Percentiles rank a stretch among this genome's conserved stretches.
These are phyloP conservation scores for Globisporangium carolinianum DNA, from an alignment of 352 stramenopile genomes.

Conservation along the genomic window DNA sequence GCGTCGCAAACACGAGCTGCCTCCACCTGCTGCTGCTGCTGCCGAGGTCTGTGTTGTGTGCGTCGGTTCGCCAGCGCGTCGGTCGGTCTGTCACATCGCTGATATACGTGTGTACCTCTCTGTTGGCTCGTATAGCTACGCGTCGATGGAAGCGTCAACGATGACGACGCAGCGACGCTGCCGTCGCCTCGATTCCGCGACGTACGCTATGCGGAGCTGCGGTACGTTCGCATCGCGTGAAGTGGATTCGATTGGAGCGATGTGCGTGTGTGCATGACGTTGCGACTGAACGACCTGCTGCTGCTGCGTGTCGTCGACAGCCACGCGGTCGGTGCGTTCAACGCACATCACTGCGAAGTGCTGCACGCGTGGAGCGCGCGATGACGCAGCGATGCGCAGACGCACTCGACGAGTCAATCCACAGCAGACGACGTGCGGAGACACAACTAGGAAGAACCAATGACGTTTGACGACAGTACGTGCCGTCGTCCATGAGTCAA, in stretches of 20 bases:
- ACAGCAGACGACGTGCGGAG: background rate
- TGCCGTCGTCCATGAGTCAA: background rate
- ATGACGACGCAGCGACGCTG: background rate
- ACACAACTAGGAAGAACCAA: background rate
- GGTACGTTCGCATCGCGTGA: conserved; percentile 2
- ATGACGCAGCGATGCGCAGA: background rate
- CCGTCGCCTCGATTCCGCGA: conserved; percentile 1
- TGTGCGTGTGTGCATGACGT: background rate
- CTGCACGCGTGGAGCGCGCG: conserved; percentile 31
- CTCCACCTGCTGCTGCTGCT: background rate
- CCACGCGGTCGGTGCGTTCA: conserved; percentile 41
- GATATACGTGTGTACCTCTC: background rate
- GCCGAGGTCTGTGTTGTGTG: too few species aligned
- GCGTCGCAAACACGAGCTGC: background rate
- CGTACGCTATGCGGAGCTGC: conserved; percentile 5
- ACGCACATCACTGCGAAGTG: conserved; percentile 33
- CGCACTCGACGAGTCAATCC: background rate
- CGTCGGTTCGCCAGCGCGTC: too few species aligned
- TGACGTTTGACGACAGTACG: background rate
- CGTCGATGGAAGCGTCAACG: background rate
- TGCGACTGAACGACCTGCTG: background rate
- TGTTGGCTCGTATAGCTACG: background rate
- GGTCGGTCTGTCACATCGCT: too few species aligned
- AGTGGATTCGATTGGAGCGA: too few species aligned
- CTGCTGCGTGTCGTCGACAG: conserved; percentile 8